phyloP scores from a whole-genome alignment of 2,329 filamentous ascomycete genomes.

The Colletotrichum cereale region DNA sequence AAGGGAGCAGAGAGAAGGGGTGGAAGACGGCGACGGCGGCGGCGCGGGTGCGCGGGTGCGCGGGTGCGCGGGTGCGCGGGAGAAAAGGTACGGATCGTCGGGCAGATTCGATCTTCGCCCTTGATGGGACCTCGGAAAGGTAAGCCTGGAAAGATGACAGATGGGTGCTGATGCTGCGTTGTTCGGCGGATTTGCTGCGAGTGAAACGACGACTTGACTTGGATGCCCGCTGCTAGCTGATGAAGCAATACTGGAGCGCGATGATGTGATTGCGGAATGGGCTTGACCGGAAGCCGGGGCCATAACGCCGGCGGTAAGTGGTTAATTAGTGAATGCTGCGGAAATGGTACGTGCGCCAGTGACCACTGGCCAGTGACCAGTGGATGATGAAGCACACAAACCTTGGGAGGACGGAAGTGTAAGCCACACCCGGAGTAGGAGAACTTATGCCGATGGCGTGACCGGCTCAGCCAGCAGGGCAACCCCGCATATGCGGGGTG shows the following conservation, averaged over 20 bases:
- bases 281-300: constrained; percentile 32
- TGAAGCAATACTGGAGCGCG: constrained; percentile 40
- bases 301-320: constrained; percentile 30
- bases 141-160: constrained; percentile 1
- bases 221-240: constrained; percentile 26
- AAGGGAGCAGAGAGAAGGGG: constrained; percentile 1
- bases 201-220: constrained; percentile 29
- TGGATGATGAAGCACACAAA: background rate
- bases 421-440: constrained; percentile 10
- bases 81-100: constrained; percentile 35
- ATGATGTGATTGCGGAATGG: constrained; percentile 39
- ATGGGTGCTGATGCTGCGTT: constrained; percentile 11
- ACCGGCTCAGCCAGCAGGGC: constrained; percentile 24
- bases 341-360: constrained; percentile 12
- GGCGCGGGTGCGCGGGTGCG: constrained; percentile 5
- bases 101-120: constrained; percentile 14
- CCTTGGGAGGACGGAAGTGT: background rate
- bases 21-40: background rate
- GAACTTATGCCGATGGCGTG: constrained; percentile 35
- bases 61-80: constrained; percentile 5
- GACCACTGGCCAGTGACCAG: constrained; percentile 11
- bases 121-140: constrained; percentile 15
- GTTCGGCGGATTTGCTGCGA: constrained; percentile 5
- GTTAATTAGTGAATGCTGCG: background rate
- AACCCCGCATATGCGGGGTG: constrained; percentile 38